These are phyloP conservation scores for Termitomyces sp. DNA, from an alignment of 768 basidiomycete genomes.

Conservation along the genomic window DNA sequence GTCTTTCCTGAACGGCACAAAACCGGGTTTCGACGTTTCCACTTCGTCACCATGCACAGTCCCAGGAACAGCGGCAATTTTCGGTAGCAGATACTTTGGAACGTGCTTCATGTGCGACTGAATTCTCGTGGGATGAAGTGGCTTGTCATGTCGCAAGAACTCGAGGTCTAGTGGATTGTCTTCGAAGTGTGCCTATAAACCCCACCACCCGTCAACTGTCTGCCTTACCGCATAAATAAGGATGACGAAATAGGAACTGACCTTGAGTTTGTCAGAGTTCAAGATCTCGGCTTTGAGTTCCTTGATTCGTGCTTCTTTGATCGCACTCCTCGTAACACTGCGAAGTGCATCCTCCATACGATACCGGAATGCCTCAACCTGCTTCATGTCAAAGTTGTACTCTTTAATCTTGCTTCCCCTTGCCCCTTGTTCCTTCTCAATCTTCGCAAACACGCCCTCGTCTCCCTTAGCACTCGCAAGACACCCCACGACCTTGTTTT, in stretches of 20 bases:
- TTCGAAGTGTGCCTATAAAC: conserved; percentile 87
- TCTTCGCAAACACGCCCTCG: conserved; percentile 70
- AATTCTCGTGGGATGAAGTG: conserved; percentile 83
- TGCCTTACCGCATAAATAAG: background rate
- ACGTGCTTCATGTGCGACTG: conserved; percentile 97
- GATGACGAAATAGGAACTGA: conserved; percentile 27
- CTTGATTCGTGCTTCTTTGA: conserved; percentile 90
- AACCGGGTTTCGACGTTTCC: conserved; percentile 36
- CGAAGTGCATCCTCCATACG: conserved; percentile 96
- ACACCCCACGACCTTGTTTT: conserved; percentile 68
- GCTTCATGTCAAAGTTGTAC: conserved; percentile 92
- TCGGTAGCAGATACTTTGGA: conserved; percentile 88
- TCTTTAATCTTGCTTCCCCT: conserved; percentile 68
- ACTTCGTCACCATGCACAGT: conserved; percentile 22
- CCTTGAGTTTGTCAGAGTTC: conserved; percentile 96
- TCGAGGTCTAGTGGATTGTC: conserved; percentile 94
- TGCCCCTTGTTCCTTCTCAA: conserved; percentile 71
- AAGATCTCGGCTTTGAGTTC: conserved; percentile 92
- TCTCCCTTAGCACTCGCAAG: conserved; percentile 71
- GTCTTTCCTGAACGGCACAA: conserved; percentile 74
- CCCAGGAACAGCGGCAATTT: conserved; percentile 59
- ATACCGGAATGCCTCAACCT: conserved; percentile 97
- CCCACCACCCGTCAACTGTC: background rate
- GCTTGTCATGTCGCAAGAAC: conserved; percentile 91
- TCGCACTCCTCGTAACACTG: conserved; percentile 79